These are phyloP conservation scores for Nevesoporus exiguus DNA, from an alignment of 768 basidiomycete species.

Conservation along the genomic window DNA sequence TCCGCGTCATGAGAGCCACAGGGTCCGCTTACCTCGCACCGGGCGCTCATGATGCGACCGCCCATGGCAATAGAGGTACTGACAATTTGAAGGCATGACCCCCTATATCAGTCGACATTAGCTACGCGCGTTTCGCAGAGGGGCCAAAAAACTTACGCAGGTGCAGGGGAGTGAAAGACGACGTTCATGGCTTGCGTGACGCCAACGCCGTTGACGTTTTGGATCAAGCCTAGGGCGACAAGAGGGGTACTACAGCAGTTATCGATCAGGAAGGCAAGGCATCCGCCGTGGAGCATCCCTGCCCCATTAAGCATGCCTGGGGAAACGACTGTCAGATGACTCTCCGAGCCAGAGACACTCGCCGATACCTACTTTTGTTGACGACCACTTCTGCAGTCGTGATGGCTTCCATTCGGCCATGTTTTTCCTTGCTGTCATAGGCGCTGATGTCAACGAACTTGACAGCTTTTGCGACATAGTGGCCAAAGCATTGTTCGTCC, in stretches of 20 bases:
- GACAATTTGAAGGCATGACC: constrained; percentile 54
- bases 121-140: constrained; percentile 2
- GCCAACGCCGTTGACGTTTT: constrained; percentile 65
- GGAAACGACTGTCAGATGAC: constrained; percentile 3
- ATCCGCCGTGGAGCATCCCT: constrained; percentile 74
- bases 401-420: constrained; percentile 55
- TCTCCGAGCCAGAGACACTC: not conserved
- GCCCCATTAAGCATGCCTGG: constrained; percentile 74
- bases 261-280: constrained; percentile 70
- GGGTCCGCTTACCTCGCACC: constrained; percentile 57
- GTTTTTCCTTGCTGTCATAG: constrained; percentile 42
- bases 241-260: constrained; percentile 70
- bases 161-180: constrained; percentile 65
- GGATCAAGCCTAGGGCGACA: constrained; percentile 59
- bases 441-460: constrained; percentile 59
- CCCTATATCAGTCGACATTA: constrained; percentile 36
- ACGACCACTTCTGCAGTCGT: constrained; percentile 62
- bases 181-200: constrained; percentile 73
- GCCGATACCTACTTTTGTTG: constrained; percentile 47
- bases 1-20: not conserved
- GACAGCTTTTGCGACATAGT: constrained; percentile 56
- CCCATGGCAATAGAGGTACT: constrained; percentile 67
- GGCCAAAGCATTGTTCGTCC: constrained; percentile 56
- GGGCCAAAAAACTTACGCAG: constrained; percentile 42
- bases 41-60: constrained; percentile 64